These are phyloP conservation scores for Globisporangium parvum DNA, from an alignment of 352 stramenopile species.

Conservation along the genomic window DNA sequence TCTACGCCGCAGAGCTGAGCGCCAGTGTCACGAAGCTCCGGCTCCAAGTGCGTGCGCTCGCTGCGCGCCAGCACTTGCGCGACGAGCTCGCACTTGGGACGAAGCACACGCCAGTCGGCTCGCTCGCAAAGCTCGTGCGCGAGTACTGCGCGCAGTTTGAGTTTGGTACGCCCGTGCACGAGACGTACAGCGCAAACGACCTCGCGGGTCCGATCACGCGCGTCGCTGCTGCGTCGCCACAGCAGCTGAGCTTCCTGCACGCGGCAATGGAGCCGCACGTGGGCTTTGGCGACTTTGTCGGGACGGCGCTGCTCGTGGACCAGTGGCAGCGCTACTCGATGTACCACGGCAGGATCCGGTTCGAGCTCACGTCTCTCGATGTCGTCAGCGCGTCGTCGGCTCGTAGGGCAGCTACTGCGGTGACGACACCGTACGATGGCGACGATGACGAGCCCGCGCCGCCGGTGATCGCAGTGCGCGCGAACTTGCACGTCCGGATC, in stretches of 20 bases:
- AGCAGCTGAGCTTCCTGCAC: slow-evolving; percentile 30
- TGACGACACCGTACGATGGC: too few species aligned
- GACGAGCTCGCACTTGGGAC: slow-evolving; percentile 22
- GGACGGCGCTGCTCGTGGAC: slow-evolving; percentile 29
- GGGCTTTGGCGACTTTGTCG: slow-evolving; percentile 35
- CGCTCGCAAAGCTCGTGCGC: slow-evolving; percentile 26
- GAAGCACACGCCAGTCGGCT: slow-evolving; percentile 14
- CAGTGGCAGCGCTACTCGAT: slow-evolving; percentile 60
- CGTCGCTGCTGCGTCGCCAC: slow-evolving; percentile 16
- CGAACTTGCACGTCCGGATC: slow-evolving; percentile 31
- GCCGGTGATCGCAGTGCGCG: slow-evolving; percentile 24
- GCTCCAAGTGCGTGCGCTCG: slow-evolving; percentile 38
- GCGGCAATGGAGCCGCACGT: slow-evolving; percentile 32
- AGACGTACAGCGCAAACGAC: slow-evolving; percentile 1
- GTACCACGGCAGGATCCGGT: slow-evolving; percentile 36
- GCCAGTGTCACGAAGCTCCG: slow-evolving; percentile 32
- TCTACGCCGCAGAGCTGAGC: slow-evolving; percentile 34
- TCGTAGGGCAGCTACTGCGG: too few species aligned
- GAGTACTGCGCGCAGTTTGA: slow-evolving; percentile 53
- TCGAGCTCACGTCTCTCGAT: slow-evolving; percentile 35
- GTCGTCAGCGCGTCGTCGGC: slow-evolving; percentile 11
- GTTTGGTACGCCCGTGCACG: slow-evolving; percentile 30
- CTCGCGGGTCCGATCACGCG: slow-evolving; percentile 17
- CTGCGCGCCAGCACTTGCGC: slow-evolving; percentile 23
- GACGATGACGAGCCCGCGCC: slow-evolving; percentile 7